Evolutionary conservation across 176 grass and related monocot genomes (phyloP).

Genomic region (Triticum aestivum): IWGSC_CS_RefSeq_v2.1 NC_057795.1:680162773-680163272

Average conservation of each 20-base stretch:
- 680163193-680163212: neutral
- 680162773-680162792: neutral
- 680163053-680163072: neutral
- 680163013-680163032: neutral
- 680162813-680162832: neutral
- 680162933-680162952: neutral
- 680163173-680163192: neutral
- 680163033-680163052: neutral
- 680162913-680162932: neutral
- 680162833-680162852: neutral
- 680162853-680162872: neutral
- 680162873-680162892: neutral
- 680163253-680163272: constrained; percentile 67
- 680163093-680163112: neutral
- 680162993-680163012: neutral
- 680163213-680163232: too few relatives aligned
- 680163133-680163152: neutral
- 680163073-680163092: neutral
- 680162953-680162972: neutral
- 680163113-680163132: neutral
- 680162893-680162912: neutral
- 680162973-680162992: neutral
- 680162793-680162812: neutral
- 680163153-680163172: neutral
- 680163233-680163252: constrained; percentile 41